Conservation (phyloP, 345 rosid species). For the Garcia nutans region DNA sequence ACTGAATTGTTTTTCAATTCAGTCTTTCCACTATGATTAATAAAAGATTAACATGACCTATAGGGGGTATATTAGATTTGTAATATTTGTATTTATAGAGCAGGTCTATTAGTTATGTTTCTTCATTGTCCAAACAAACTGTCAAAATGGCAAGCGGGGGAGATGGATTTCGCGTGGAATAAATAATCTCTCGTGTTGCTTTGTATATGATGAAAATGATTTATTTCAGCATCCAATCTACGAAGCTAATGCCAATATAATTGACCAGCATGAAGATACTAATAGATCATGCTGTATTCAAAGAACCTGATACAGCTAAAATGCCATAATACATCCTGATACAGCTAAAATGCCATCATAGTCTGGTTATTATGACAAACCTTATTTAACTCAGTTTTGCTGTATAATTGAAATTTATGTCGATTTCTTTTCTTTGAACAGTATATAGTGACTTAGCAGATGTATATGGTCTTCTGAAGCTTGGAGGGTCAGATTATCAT, state of each 20-base stretch:
- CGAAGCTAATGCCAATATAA: not conserved
- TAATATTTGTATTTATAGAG: not conserved
- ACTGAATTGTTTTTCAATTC: not conserved
- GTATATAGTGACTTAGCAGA: constrained; percentile 82
- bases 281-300: not conserved
- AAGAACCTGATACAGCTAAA: too few species aligned
- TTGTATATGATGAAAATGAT: not conserved
- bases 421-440: constrained; percentile 25
- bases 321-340: not conserved
- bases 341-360: too few species aligned
- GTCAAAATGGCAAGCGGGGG: not conserved
- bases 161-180: not conserved
- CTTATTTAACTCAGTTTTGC: not conserved
- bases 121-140: not conserved
- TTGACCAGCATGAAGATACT: not conserved
- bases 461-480: constrained; percentile 67
- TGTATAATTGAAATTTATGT: not conserved
- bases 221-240: not conserved
- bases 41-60: not conserved
- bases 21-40: not conserved
- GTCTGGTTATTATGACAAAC: not conserved
- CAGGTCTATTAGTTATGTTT: not conserved
- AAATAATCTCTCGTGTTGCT: not conserved
- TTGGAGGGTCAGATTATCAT: constrained; percentile 95
- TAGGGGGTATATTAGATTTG: not conserved